Conservation (phyloP, 106 monocot genomes). For the Dioscorea zingiberensis region DNA sequence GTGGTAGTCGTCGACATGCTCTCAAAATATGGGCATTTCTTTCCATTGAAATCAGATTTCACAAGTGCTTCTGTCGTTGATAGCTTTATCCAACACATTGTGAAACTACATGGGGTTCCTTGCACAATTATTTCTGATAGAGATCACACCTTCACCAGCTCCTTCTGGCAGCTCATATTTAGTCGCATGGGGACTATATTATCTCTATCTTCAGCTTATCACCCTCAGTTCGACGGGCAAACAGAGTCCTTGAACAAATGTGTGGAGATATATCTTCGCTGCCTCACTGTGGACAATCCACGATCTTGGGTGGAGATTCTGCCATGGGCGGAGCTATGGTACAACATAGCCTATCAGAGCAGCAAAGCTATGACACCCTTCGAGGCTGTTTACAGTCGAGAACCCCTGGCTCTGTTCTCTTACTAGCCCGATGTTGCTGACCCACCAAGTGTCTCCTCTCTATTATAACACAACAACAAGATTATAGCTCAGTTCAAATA, state of each 20-base stretch:
- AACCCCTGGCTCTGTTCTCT: not conserved
- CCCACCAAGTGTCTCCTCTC: not conserved
- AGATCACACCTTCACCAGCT: not conserved
- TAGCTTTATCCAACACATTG: not conserved
- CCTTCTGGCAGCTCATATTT: not conserved
- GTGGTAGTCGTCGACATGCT: constrained; percentile 3
- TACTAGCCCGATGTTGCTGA: not conserved
- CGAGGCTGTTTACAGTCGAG: not conserved
- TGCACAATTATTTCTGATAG: not conserved
- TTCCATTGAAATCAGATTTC: not conserved
- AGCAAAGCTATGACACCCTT: not conserved
- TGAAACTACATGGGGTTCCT: not conserved
- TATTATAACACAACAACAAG: not conserved
- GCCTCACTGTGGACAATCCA: not conserved
- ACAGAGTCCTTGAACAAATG: not conserved
- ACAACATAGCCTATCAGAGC: not conserved
- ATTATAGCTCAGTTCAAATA: not conserved
- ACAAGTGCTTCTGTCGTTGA: not conserved
- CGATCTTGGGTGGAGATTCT: not conserved
- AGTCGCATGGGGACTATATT: not conserved
- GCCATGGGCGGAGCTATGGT: not conserved
- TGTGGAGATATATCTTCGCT: not conserved
- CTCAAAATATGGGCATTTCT: constrained; percentile 2
- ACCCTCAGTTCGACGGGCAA: not conserved
- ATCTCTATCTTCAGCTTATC: not conserved